These are phyloP conservation scores for Globisporangium orthogonon DNA, from an alignment of 352 stramenopile genomes.

Conservation along the genomic window DNA sequence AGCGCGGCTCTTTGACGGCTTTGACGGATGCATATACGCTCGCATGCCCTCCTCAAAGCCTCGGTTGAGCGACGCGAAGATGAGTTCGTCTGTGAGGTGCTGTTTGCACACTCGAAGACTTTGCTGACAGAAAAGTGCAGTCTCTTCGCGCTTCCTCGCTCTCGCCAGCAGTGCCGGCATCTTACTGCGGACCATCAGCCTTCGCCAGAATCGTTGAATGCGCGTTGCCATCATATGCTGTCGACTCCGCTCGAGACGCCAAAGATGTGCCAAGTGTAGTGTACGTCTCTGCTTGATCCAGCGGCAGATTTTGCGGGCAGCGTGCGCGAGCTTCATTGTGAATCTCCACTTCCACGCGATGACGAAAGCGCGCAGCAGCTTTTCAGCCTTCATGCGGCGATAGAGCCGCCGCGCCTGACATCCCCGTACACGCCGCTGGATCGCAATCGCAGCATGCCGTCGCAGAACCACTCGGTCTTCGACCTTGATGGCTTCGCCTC, in stretches of 20 bases:
- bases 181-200: conserved; percentile 17
- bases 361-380: conserved; percentile 20
- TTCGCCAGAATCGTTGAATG: conserved; percentile 27
- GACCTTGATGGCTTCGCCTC: conserved; percentile 18
- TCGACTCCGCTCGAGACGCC: conserved; percentile 23
- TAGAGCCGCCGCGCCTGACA: conserved; percentile 16
- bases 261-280: conserved; percentile 25
- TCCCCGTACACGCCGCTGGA: conserved; percentile 30
- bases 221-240: conserved; percentile 15
- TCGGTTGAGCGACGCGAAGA: conserved; percentile 21
- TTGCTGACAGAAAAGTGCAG: conserved; percentile 24
- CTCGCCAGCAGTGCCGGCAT: conserved; percentile 13
- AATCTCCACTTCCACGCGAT: conserved; percentile 31
- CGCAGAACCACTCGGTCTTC: conserved; percentile 21
- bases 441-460: conserved; percentile 22
- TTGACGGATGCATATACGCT: background rate
- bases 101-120: conserved; percentile 33
- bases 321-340: conserved; percentile 12
- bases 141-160: conserved; percentile 23
- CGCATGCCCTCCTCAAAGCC: conserved; percentile 11
- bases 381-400: conserved; percentile 19
- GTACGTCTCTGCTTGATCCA: conserved; percentile 35
- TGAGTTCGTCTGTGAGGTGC: conserved; percentile 30
- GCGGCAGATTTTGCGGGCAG: conserved; percentile 22
- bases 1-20: background rate